These are phyloP conservation scores for Candida mesenterica DNA, from an alignment of 1,139 yeast genomes.

Conservation along the genomic window DNA sequence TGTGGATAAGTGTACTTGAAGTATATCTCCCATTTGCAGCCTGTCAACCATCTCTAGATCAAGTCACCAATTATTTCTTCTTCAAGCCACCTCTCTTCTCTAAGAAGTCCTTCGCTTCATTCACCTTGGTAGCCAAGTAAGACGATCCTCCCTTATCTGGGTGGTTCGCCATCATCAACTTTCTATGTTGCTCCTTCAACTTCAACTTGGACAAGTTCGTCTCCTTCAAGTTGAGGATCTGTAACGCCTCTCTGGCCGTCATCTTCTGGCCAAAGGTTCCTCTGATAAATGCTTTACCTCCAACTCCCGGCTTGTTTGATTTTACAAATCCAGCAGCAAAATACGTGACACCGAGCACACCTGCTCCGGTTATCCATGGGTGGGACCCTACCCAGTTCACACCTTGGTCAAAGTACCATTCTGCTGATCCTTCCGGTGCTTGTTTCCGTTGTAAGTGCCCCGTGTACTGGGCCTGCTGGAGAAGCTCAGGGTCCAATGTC, in stretches of 20 bases:
- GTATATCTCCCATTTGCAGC: too few relatives aligned
- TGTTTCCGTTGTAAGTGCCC: slow-evolving; percentile 43
- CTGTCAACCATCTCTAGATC: too few relatives aligned
- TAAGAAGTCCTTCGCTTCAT: slow-evolving; percentile 93
- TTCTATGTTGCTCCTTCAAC: slow-evolving; percentile 89
- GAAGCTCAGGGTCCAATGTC: slow-evolving; percentile 13
- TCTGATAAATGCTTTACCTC: slow-evolving; percentile 69
- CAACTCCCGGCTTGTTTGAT: slow-evolving; percentile 67
- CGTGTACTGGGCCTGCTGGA: slow-evolving; percentile 26
- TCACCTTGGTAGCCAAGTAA: slow-evolving; percentile 90
- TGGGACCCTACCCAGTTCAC: slow-evolving; percentile 68
- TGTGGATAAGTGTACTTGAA: too few relatives aligned
- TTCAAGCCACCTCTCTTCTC: slow-evolving; percentile 75
- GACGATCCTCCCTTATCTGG: slow-evolving; percentile 99
- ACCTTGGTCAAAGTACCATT: slow-evolving; percentile 68
- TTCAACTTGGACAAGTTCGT: slow-evolving; percentile 70
- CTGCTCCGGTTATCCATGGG: slow-evolving; percentile 72
- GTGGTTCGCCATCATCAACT: slow-evolving; percentile 84
- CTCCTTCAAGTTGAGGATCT: slow-evolving; percentile 81
- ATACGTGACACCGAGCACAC: slow-evolving; percentile 65
- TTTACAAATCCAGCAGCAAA: slow-evolving; percentile 69
- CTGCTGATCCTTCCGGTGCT: slow-evolving; percentile 52
- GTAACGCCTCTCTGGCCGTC: slow-evolving; percentile 89
- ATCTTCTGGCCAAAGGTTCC: slow-evolving; percentile 92
- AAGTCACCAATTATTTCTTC: slow-evolving; percentile 30